Evolutionary conservation across 139 green algal species (phyloP).

Genomic region (Nannochloris sp.): DNA sequence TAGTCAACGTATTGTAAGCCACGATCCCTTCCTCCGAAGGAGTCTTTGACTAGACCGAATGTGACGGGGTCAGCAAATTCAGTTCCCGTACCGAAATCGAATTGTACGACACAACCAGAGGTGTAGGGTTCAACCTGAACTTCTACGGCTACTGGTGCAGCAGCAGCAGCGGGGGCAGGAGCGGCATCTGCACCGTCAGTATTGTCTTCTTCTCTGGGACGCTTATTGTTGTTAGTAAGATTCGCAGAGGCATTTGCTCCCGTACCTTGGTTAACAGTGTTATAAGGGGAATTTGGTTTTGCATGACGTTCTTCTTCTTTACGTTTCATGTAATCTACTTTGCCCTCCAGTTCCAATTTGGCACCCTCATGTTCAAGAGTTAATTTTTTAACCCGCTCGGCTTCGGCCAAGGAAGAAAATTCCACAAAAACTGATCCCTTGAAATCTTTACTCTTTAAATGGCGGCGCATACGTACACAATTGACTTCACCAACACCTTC

Average conservation of each 20-base stretch:
- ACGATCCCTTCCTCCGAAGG: constrained; percentile 37
- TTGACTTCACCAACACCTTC: constrained; percentile 28
- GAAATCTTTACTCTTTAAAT: constrained; percentile 72
- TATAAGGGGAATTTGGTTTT: constrained; percentile 7
- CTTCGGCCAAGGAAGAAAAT: constrained; percentile 48
- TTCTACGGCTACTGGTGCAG: neutral
- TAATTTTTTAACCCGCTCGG: constrained; percentile 17
- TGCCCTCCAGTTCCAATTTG: constrained; percentile 49
- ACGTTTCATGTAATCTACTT: constrained; percentile 49
- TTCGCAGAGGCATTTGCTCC: neutral
- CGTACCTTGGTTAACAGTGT: constrained; percentile 3
- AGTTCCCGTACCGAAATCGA: constrained; percentile 24
- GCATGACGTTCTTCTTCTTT: constrained; percentile 57
- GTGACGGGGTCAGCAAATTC: constrained; percentile 25
- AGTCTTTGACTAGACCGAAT: constrained; percentile 36
- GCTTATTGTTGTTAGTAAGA: constrained; percentile 1
- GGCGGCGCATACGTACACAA: constrained; percentile 69
- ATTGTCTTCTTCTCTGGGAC: neutral
- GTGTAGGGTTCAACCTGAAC: neutral
- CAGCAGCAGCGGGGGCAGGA: neutral
- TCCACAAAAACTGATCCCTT: constrained; percentile 77
- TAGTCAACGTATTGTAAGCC: constrained; percentile 46
- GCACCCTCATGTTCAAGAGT: constrained; percentile 51
- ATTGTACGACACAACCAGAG: constrained; percentile 32
- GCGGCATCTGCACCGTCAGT: no score